phyloP scores from a whole-genome alignment of 805 yeast genomes.

The Nakazawaea anatomiae region DNA sequence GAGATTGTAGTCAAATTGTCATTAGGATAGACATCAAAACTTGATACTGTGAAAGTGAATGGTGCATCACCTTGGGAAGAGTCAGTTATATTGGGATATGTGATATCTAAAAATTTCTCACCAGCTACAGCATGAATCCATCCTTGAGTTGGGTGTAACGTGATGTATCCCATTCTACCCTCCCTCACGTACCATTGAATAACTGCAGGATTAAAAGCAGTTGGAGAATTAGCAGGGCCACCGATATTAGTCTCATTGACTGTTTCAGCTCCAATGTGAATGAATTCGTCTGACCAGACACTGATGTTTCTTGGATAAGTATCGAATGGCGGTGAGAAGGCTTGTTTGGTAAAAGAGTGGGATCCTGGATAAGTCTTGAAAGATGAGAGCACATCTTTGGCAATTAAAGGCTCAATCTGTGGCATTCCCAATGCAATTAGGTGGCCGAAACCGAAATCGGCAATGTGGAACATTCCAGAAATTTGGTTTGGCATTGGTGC shows the following conservation, averaged over 20 bases:
- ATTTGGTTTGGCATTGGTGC: constrained; percentile 12
- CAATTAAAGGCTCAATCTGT: constrained; percentile 4
- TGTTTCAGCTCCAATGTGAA: constrained; percentile 12
- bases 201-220: constrained; percentile 12
- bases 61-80: not conserved
- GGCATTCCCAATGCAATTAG: constrained; percentile 12
- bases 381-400: constrained; percentile 7
- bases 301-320: constrained; percentile 13
- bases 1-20: constrained; percentile 11
- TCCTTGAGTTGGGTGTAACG: constrained; percentile 9
- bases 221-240: constrained; percentile 12
- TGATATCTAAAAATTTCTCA: constrained; percentile 12
- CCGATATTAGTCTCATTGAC: constrained; percentile 11
- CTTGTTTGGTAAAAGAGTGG: constrained; percentile 8
- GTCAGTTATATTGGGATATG: constrained; percentile 10
- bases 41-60: constrained; percentile 10
- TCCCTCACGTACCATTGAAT: constrained; percentile 14
- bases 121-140: constrained; percentile 13
- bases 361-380: constrained; percentile 11
- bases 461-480: constrained; percentile 12
- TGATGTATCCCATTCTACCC: constrained; percentile 14
- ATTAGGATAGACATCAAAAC: constrained; percentile 10
- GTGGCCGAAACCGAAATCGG: constrained; percentile 12
- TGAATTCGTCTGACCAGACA: constrained; percentile 11
- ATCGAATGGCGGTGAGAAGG: constrained; percentile 13